A percentile compares a stretch with the other conserved stretches of the same genome.
Evolutionary conservation across 768 basidiomycete genomes (phyloP).

Genomic region (Hypsizygus marmoreus): DNA sequence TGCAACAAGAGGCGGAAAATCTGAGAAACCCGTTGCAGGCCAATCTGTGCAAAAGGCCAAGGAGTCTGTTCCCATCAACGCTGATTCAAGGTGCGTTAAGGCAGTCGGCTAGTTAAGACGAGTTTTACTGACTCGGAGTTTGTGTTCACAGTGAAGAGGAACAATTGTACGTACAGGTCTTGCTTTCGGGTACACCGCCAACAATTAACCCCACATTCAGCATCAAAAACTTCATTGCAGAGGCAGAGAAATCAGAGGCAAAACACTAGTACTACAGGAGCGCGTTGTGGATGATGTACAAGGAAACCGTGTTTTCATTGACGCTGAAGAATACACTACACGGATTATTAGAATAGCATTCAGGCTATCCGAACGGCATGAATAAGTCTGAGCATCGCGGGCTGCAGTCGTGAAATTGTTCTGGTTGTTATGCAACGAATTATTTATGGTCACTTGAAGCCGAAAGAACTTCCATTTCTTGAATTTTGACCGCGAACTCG

Average conservation of each 20-base stretch:
- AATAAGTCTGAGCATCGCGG: too few relatives aligned
- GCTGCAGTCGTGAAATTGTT: background rate
- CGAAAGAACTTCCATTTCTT: background rate
- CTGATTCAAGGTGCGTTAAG: slow-evolving; percentile 64
- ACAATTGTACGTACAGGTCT: slow-evolving; percentile 63
- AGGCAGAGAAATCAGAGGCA: slow-evolving; percentile 75
- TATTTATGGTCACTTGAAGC: background rate
- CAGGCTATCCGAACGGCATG: too few relatives aligned
- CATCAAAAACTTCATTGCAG: slow-evolving; percentile 77
- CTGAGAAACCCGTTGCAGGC: slow-evolving; percentile 41
- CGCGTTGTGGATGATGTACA: slow-evolving; percentile 4
- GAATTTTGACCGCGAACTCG: too few relatives aligned
- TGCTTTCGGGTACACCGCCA: slow-evolving; percentile 14
- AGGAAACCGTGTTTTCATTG: slow-evolving; percentile 1
- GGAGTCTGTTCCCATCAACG: slow-evolving; percentile 63
- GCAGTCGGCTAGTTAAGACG: background rate
- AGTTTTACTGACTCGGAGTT: slow-evolving; percentile 13
- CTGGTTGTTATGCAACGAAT: background rate
- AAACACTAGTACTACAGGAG: slow-evolving; percentile 41
- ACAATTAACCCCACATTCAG: slow-evolving; percentile 51
- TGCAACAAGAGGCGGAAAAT: slow-evolving; percentile 59
- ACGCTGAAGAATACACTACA: slow-evolving; percentile 9
- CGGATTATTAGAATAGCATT: slow-evolving; percentile 6
- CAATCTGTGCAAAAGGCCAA: slow-evolving; percentile 59
- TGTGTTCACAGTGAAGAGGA: slow-evolving; percentile 69